phyloP scores from a whole-genome alignment of 176 grass and related monocot species.

The Oryza glumipatula region DNA sequence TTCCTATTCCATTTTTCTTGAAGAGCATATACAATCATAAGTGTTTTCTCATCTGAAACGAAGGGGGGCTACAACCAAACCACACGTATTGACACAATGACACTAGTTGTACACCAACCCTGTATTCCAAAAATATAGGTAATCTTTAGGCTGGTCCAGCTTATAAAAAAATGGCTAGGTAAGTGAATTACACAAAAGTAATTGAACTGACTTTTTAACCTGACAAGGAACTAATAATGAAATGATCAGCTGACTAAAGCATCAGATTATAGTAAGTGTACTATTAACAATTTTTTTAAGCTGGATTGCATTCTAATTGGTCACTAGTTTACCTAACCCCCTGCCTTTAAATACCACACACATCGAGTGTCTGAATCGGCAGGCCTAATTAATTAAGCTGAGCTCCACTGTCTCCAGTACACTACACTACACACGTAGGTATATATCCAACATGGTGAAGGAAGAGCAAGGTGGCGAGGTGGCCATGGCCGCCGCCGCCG shows the following conservation, averaged over 20 bases:
- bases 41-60: conserved; percentile 1
- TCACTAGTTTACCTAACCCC: neutral
- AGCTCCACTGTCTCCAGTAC: neutral
- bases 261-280: neutral
- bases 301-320: neutral
- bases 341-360: neutral
- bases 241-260: neutral
- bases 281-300: neutral
- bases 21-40: neutral
- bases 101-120: neutral
- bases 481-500: neutral
- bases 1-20: neutral
- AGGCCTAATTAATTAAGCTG: neutral
- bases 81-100: neutral
- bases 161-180: neutral
- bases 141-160: neutral
- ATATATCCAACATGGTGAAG: neutral
- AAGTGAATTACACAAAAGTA: neutral
- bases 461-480: conserved; percentile 1
- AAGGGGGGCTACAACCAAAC: neutral
- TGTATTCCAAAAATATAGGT: neutral
- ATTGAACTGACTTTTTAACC: neutral
- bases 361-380: neutral
- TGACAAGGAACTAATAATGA: neutral
- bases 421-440: neutral